These are phyloP conservation scores for Nyssa sinensis DNA, from an alignment of 148 eudicot genomes.

Conservation along the genomic window DNA sequence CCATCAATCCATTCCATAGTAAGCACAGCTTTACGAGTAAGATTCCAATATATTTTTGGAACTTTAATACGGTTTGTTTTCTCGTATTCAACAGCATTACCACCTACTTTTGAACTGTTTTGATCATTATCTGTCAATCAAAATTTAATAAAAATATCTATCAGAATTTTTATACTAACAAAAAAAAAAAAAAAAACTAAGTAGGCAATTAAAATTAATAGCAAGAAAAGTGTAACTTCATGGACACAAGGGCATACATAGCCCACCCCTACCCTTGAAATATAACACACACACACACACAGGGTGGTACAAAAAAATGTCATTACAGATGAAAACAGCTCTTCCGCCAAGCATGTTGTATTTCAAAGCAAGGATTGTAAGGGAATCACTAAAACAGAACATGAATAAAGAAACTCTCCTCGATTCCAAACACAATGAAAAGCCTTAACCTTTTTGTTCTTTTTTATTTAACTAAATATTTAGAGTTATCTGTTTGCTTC, in stretches of 20 bases:
- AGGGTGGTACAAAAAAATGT: background rate
- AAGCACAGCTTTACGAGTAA: slow-evolving; percentile 84
- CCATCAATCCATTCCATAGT: slow-evolving; percentile 99
- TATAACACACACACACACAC: background rate
- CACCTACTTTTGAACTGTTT: slow-evolving; percentile 24
- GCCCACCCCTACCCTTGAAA: background rate
- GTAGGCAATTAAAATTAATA: background rate
- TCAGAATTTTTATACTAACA: background rate
- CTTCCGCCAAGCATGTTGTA: background rate
- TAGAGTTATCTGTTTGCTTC: background rate
- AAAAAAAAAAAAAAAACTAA: background rate
- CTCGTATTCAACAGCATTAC: slow-evolving; percentile 23
- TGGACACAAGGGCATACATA: background rate
- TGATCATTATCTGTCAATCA: slow-evolving; percentile 33
- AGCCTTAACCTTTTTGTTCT: background rate
- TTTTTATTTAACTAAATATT: too few species aligned
- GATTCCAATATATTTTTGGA: slow-evolving; percentile 91
- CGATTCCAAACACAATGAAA: background rate
- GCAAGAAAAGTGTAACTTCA: slow-evolving; percentile 13
- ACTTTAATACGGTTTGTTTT: slow-evolving; percentile 54
- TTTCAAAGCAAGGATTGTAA: background rate
- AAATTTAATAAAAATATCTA: slow-evolving; percentile 5
- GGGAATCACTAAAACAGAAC: background rate
- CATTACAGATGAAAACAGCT: background rate
- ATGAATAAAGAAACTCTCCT: background rate